Conservation (phyloP, 176 grass and related monocot genomes). For the Bothriochloa decipiens region DNA sequence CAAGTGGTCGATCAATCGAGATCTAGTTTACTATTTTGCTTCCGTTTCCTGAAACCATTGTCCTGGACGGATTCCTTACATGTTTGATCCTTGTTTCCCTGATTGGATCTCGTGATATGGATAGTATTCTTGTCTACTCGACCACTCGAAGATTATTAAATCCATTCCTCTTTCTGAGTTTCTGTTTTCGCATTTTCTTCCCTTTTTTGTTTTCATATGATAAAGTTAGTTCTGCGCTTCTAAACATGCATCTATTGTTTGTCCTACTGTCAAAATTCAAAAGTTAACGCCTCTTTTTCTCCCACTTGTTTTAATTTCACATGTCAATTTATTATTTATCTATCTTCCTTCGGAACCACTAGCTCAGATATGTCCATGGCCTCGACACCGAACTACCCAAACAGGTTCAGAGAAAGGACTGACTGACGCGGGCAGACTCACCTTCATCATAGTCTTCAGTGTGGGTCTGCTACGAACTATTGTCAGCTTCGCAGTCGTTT, state of each 20-base stretch:
- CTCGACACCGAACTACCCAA: neutral
- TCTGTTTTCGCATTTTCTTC: neutral
- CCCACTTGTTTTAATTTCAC: no score
- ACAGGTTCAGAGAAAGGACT: neutral
- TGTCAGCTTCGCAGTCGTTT: neutral
- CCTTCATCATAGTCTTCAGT: neutral
- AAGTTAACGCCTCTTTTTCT: neutral
- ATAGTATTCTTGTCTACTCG: neutral
- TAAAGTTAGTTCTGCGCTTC: slow-evolving; percentile 23
- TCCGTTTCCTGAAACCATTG: slow-evolving; percentile 29
- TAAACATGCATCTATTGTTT: no score
- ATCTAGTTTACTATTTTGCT: slow-evolving; percentile 35
- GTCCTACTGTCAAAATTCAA: neutral
- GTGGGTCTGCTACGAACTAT: no score
- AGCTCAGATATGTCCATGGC: neutral
- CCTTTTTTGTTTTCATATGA: neutral
- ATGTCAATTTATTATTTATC: neutral
- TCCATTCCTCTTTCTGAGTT: neutral
- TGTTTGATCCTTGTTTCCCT: slow-evolving; percentile 40
- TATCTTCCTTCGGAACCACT: neutral
- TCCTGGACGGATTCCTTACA: neutral
- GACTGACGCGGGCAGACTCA: neutral
- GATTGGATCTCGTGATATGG: slow-evolving; percentile 35
- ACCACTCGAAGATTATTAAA: slow-evolving; percentile 4
- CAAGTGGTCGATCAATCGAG: slow-evolving; percentile 27